Base-by-base conservation (phyloP, 768 basidiomycete species). In the Harrya chromipes region DNA sequence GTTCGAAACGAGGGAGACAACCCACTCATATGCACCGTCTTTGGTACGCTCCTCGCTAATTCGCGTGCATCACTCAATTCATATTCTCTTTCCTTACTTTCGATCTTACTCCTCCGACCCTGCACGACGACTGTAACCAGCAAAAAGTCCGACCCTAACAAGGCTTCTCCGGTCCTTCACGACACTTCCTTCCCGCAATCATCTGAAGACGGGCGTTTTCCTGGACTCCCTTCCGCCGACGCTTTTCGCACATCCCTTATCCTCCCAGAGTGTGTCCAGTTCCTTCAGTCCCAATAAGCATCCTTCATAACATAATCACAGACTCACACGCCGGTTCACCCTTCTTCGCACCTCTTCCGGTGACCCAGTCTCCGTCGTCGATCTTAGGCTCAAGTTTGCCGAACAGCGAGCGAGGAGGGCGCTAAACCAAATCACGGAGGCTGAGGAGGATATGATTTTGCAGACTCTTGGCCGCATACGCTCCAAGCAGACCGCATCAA, bases 241-340 rank as follows among this genome's bases (percentile, higher is more conserved):
- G 82, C 90, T 69, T 93, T 93, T 73, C 85, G 90, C 61, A 90
- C 90, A 26, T 90, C 89, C 52, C 78, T 86, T 63, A 90, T 93
- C 60, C 71, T 93, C 42, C 88, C 88, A 66, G 87, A 86, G 90
- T 93, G 70, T 73, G 87, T 74, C 36, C 48, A 19, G 58, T 43
- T 51, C 42, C 4, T 51, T 53, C 26, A 20, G 12, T 40, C 38
- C 37, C 16, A 51, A 45, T 46, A 1, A 24, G 1, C 31, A 19
- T 38, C 29, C 52, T 53, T 61, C 56, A 47, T 50, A 46, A 31
- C 38, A 33, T 56, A 34, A 65, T 43, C 58, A 57, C 66, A 93
- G 90, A 63, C 81, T 93, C 52, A 79, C 87, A 41, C 85, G 86
- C 44, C 84, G 87, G 21, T 93, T 92, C 70, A 87, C 88, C 23